Conservation (phyloP, 768 basidiomycete genomes). For the Leucogyrophana mollusca region DNA sequence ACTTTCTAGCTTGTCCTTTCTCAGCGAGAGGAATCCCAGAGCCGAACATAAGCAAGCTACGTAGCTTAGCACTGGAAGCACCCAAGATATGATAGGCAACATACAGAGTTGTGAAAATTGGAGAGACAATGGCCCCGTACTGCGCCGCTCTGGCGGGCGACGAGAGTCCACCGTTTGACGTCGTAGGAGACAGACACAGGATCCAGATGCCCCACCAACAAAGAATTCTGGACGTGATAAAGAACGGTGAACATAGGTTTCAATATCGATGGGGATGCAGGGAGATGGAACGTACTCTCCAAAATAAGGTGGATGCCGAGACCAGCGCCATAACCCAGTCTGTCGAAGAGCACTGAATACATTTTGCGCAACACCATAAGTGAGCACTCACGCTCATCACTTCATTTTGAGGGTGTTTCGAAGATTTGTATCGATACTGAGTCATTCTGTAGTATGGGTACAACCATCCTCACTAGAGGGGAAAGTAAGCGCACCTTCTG, state of each 20-base stretch:
- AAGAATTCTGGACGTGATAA: constrained; percentile 40
- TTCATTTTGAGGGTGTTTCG: constrained; percentile 46
- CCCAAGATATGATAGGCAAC: constrained; percentile 16
- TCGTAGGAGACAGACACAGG: constrained; percentile 56
- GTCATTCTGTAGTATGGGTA: constrained; percentile 1
- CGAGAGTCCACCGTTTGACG: constrained; percentile 37
- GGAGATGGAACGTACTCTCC: constrained; percentile 53
- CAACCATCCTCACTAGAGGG: constrained; percentile 1
- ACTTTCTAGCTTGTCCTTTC: constrained; percentile 61
- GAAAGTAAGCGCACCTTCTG: constrained; percentile 50
- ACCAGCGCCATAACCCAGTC: constrained; percentile 55
- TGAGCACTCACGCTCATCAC: constrained; percentile 40
- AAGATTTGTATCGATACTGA: constrained; percentile 52
- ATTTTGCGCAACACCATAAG: neutral
- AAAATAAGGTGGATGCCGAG: constrained; percentile 70
- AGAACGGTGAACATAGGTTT: constrained; percentile 10
- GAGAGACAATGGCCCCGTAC: constrained; percentile 58
- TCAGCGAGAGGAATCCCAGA: constrained; percentile 72
- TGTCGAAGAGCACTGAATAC: constrained; percentile 17
- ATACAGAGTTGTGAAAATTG: constrained; percentile 64
- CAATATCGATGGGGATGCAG: neutral
- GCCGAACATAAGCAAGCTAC: constrained; percentile 59
- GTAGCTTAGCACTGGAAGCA: neutral
- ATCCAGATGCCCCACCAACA: constrained; percentile 72
- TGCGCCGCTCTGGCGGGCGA: constrained; percentile 51